These are phyloP conservation scores for Colletotrichum magnum DNA, from an alignment of 2,329 filamentous ascomycete species.

Conservation along the genomic window DNA sequence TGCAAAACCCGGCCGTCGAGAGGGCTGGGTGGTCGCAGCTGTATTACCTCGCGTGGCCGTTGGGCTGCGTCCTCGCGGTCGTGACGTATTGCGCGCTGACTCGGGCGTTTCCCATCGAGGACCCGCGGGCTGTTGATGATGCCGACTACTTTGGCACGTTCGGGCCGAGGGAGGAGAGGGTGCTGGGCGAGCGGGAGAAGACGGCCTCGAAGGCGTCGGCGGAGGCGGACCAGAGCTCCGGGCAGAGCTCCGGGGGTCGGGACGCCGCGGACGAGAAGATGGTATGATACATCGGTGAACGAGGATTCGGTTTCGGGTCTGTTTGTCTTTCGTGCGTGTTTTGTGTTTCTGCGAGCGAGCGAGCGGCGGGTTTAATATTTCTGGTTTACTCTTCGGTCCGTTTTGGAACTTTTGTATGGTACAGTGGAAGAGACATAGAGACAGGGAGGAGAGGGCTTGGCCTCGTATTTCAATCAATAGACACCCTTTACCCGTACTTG, in stretches of 20 bases:
- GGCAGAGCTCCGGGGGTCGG: not conserved
- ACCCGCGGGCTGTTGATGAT: slow-evolving; percentile 43
- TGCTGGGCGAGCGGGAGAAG: slow-evolving; percentile 14
- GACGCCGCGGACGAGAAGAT: slow-evolving; percentile 7
- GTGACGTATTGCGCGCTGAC: slow-evolving; percentile 42
- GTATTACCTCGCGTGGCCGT: slow-evolving; percentile 47
- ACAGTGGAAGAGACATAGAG: not conserved
- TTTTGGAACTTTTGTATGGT: no score
- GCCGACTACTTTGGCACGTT: slow-evolving; percentile 48
- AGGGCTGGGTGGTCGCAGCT: slow-evolving; percentile 46
- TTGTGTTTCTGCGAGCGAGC: slow-evolving; percentile 10
- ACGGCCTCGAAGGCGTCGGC: not conserved
- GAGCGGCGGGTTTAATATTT: not conserved
- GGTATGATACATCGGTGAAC: not conserved
- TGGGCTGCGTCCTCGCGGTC: slow-evolving; percentile 43
- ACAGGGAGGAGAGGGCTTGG: not conserved
- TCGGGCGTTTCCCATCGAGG: slow-evolving; percentile 42
- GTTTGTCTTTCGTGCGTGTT: not conserved
- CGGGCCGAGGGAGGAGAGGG: slow-evolving; percentile 29
- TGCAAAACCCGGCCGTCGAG: slow-evolving; percentile 35
- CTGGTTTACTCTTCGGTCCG: no score
- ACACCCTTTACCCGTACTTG: not conserved
- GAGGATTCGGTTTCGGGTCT: not conserved
- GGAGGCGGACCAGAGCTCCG: not conserved
- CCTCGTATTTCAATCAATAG: slow-evolving; percentile 6